Conservation (phyloP, 2,329 filamentous ascomycete genomes). For the Aspergillus sp. region DNA sequence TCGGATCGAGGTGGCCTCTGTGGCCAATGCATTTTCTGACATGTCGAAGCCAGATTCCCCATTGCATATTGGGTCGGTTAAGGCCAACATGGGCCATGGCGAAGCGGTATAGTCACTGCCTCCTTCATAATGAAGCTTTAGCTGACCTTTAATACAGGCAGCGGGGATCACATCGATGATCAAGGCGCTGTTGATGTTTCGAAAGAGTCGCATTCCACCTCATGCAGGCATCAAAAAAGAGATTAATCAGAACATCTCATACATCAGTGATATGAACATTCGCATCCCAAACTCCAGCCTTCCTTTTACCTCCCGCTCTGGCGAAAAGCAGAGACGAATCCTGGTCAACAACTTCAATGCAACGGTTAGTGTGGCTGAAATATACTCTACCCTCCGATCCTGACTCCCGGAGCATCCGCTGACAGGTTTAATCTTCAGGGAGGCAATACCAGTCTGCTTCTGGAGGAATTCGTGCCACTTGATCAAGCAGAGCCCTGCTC, state of each 20-base stretch:
- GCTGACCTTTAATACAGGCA: slow-evolving; percentile 12
- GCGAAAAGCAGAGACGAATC: slow-evolving; percentile 31
- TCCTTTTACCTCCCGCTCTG: slow-evolving; percentile 25
- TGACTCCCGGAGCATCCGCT: no score
- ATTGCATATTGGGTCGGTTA: slow-evolving; percentile 55
- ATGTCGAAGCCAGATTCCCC: slow-evolving; percentile 33
- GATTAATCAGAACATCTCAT: slow-evolving; percentile 38
- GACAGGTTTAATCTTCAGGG: neutral
- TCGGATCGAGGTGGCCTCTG: slow-evolving; percentile 30
- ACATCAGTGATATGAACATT: slow-evolving; percentile 12
- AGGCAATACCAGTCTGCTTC: neutral
- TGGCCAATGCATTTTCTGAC: slow-evolving; percentile 23
- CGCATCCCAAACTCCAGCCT: slow-evolving; percentile 11
- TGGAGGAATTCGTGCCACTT: neutral
- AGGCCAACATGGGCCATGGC: slow-evolving; percentile 57
- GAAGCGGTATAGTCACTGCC: slow-evolving; percentile 38
- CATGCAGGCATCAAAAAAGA: slow-evolving; percentile 32
- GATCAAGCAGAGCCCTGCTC: no score
- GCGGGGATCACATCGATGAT: slow-evolving; percentile 42
- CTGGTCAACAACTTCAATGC: slow-evolving; percentile 62
- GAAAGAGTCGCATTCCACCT: slow-evolving; percentile 24
- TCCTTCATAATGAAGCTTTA: neutral
- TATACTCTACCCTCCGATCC: no score
- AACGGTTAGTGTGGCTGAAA: slow-evolving; percentile 27
- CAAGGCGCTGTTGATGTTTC: slow-evolving; percentile 33